Conservation (phyloP, 2,329 filamentous ascomycete genomes). For the Fusarium siculi region DNA sequence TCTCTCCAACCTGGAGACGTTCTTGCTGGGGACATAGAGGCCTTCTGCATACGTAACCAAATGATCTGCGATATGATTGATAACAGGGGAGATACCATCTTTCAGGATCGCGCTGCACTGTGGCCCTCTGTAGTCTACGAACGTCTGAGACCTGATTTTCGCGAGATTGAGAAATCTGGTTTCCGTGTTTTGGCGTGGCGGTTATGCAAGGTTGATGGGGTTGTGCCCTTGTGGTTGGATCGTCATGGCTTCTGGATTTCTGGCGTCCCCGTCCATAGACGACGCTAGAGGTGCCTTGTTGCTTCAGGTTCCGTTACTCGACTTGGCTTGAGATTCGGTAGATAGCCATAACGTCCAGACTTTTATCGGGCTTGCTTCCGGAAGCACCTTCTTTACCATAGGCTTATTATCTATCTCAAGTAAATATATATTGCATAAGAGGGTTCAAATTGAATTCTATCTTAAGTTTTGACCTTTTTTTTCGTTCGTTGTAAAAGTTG, state of each 20-base stretch:
- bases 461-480: too few species aligned
- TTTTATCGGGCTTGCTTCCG: neutral
- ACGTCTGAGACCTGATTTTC: fast-evolving
- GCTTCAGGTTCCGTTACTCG: neutral
- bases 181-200: neutral
- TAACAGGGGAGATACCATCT: fast-evolving
- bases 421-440: too few species aligned
- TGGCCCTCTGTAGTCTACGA: fast-evolving
- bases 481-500: too few species aligned
- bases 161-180: fast-evolving
- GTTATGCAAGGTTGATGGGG: neutral
- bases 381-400: fast-evolving
- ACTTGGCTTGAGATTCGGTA: too few species aligned
- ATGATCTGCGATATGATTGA: neutral
- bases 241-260: neutral
- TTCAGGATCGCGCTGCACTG: neutral
- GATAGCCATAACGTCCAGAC: fast-evolving
- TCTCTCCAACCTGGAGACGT: fast-evolving
- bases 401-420: too few species aligned
- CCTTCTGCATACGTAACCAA: neutral
- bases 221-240: neutral
- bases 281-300: fast-evolving
- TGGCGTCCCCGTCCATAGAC: too few species aligned
- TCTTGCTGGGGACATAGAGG: fast-evolving
- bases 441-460: too few species aligned